Base-by-base conservation (phyloP, 768 basidiomycete genomes). In the Xerocomus brunneocitrinus region DNA sequence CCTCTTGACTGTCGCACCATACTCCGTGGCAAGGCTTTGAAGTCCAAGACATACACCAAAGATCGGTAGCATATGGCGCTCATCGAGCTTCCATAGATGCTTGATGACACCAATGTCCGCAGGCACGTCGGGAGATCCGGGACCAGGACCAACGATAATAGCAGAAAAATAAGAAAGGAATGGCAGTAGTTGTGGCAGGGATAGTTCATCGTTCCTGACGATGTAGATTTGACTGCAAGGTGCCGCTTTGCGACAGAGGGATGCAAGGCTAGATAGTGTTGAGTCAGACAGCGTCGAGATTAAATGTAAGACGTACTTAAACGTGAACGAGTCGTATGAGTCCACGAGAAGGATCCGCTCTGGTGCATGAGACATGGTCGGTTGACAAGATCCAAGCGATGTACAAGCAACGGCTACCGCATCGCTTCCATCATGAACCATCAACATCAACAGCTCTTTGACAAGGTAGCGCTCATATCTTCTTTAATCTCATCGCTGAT, bases 301-400 rank as follows among this genome's bases (percentile, higher is more conserved):
- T 24, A 12, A 32, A 25, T 41, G 7, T 30, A 39, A 2, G n/a
- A 76, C 85, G 53, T 51, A 90, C 89, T 91, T 92, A 80, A 81
- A 80, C n/a, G 90, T 88, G 69, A 91, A 92, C 2, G 89, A 91
- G 67, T 91, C 90, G 59, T 91, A 90, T 0, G 89, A 91, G 65
- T 91, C 90, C 30, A 91, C 76, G 43, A 92, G 74, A 30, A 91
- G 75, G 44, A 92, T 73, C 49, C 79, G 75, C 42, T 82, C 81
- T 16, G 58, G 52, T 16, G 48, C 62, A 36, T 55, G 40, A 38
- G 61, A 55, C 69, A 74, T 70, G 50, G 55, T 45, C 28, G 54
- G 44, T 55, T 52, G 53, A 25, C 50, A 47, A 54, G 36, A 9
- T 22, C 8, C 8, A 39, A 22, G 19, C 38, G 38, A 22, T 39